Evolutionary conservation across 1,284 basidiomycete genomes (phyloP), one percentile per base, ranked within the genome.

Genomic region (Phlebopus sp.): DNA sequence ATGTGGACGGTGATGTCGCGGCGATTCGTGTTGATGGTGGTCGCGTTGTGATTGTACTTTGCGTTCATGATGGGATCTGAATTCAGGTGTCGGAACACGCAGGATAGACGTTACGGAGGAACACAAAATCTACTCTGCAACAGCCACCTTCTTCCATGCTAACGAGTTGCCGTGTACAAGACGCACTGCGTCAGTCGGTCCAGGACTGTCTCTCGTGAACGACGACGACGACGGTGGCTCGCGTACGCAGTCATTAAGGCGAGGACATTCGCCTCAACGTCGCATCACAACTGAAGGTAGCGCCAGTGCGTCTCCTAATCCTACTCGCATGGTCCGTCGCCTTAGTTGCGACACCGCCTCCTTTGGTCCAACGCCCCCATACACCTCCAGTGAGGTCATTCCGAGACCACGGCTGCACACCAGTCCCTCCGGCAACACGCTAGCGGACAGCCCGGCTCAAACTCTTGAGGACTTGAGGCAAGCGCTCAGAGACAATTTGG

Each of bases 81-180:
- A 44, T 29, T 63, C 57, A 86, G 92, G 90, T 11, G 78, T 91
- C 49, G 92, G 91, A 41, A 77, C 88, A 14, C 79, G 87, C 31
- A 78, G 89, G 21, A 72, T 89, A 47, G 93, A 97, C 40, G 74
- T 91, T 13, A 78, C 75, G 19, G 94, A 97, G 62, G 86, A 90
- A 52, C 82, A 86, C 54, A 76, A 77, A 48, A 74, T 96, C 40
- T 86, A 92, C 58, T 82, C 84, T 23, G 82, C 90, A 10, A 79
- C 79, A 1, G 80, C 84, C 27, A 80, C 84, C 7, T 86, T 90
- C 67, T 97, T 95, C 67, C 78, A 78, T 48, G 90, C 82, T 44
- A 71, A 60, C 45, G 69, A 66, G 40, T 56, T 45, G 37, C 60
- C 42, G 51, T 30, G 43, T 54, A 34, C 15, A 50, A 72, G 68